Base-by-base conservation (phyloP, 2,329 filamentous ascomycete species). In the Colletotrichum nymphaeae region DNA sequence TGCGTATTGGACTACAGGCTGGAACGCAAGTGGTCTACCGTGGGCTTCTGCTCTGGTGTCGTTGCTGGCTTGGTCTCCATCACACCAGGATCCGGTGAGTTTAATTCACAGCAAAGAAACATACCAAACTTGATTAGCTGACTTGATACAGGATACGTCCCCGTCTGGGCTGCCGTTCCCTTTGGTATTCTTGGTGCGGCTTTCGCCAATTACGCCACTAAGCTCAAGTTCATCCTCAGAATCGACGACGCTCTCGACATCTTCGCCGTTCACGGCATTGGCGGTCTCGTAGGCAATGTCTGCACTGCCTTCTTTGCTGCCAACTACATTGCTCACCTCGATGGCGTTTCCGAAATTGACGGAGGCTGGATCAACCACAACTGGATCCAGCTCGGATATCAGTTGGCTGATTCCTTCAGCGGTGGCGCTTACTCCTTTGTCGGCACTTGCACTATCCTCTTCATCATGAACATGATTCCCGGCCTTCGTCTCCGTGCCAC, bases 11-110 rank as follows among this genome's bases (percentile, higher is more conserved):
- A 98, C 81, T 97, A 97, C 84, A 90, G 95, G 70, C 88, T 98
- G 62, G 95, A 97, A 85, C 90, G 91, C 79, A 97, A 97, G 85
- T 98, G 94, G 93, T 97, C 94, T 0, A 96, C 94, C 2, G 95
- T 98, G 30, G 95, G 95, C 2, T 97, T 97, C 88, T 98, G 95
- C 85, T 97, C 94, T 0, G 95, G 95, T 75, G 93, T 97, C 28
- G 93, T 98, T 78, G 93, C 95, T 42, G 95, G 95, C 24, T 88
- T 98, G 24, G 95, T 98, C 6, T 92, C 93, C 72, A 97, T 98
- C 76, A 98, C 95, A 9, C 95, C 95, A 7, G 95, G 93, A 37
- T 97, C 94, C 69, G 95, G 93, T 80, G 80, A 76, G 84, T 78
- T 11, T n/a, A 30, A 26, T 7, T 26, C 5, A 26, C n/a, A 9